These are phyloP conservation scores for Yarrowia divulgata DNA, from an alignment of 805 yeast species.

Conservation along the genomic window DNA sequence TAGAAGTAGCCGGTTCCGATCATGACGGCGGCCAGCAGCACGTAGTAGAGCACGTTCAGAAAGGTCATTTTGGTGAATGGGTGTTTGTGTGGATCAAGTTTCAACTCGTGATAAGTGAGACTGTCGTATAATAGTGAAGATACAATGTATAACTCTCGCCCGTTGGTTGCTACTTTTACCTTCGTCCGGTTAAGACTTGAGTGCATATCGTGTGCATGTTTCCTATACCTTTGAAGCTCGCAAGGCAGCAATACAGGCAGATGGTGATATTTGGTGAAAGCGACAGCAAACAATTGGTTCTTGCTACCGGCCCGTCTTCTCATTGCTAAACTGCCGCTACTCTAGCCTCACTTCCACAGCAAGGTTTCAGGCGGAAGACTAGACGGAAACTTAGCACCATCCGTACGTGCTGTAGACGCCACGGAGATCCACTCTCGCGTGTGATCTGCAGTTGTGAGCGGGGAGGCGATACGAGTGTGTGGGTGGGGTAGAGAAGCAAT, in stretches of 20 bases:
- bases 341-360: background rate
- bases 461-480: background rate
- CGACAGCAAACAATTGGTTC: too few relatives aligned
- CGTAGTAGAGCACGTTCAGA: conserved; percentile 29
- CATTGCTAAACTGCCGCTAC: background rate
- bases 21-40: conserved; percentile 34
- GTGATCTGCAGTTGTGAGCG: background rate
- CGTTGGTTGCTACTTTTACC: conserved; percentile 20
- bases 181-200: conserved; percentile 20
- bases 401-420: background rate
- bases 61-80: conserved; percentile 12
- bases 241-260: background rate
- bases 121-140: background rate
- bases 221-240: background rate
- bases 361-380: background rate
- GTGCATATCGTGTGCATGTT: conserved; percentile 24
- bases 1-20: conserved; percentile 33
- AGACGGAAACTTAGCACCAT: background rate
- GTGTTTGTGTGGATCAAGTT: background rate
- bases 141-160: background rate
- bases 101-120: conserved; percentile 1
- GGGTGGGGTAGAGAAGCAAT: background rate
- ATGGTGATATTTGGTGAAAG: background rate
- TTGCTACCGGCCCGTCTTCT: too few relatives aligned
- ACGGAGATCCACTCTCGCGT: conserved; percentile 4